Conservation (phyloP, 352 stramenopile genomes). For the Peronospora destructor region DNA sequence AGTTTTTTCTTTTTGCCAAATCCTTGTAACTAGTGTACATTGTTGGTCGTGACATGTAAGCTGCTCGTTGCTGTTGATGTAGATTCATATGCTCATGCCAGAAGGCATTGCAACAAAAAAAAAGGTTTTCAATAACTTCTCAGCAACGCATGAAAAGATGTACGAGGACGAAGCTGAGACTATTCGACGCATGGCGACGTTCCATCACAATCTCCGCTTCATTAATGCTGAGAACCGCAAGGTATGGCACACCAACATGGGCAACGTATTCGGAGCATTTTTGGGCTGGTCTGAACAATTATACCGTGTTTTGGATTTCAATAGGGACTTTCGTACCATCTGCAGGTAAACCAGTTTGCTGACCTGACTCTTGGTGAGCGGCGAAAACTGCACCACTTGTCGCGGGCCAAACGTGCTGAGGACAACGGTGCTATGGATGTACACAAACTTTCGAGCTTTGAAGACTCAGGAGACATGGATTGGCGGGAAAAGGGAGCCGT, state of each 20-base stretch:
- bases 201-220: slow-evolving; percentile 78
- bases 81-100: slow-evolving; percentile 82
- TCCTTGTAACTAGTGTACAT: neutral
- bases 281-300: neutral
- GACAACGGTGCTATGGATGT: slow-evolving; percentile 55
- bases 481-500: slow-evolving; percentile 84
- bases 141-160: slow-evolving; percentile 44
- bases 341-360: slow-evolving; percentile 79
- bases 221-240: slow-evolving; percentile 84
- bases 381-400: slow-evolving; percentile 37
- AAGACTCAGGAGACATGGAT: slow-evolving; percentile 65
- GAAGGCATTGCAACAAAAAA: slow-evolving; percentile 53
- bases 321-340: slow-evolving; percentile 66
- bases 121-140: slow-evolving; percentile 62
- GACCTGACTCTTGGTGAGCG: slow-evolving; percentile 75
- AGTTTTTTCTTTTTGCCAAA: neutral
- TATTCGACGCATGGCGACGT: slow-evolving; percentile 49
- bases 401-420: slow-evolving; percentile 38
- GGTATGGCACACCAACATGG: slow-evolving; percentile 19
- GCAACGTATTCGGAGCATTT: neutral
- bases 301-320: neutral
- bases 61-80: slow-evolving; percentile 4
- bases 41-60: slow-evolving; percentile 1
- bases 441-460: slow-evolving; percentile 36
- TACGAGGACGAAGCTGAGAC: slow-evolving; percentile 48